Evolutionary conservation across 208 protist species (phyloP), one percentile per base, ranked within the genome.

Genomic region (Trypanosoma brucei): DNA sequence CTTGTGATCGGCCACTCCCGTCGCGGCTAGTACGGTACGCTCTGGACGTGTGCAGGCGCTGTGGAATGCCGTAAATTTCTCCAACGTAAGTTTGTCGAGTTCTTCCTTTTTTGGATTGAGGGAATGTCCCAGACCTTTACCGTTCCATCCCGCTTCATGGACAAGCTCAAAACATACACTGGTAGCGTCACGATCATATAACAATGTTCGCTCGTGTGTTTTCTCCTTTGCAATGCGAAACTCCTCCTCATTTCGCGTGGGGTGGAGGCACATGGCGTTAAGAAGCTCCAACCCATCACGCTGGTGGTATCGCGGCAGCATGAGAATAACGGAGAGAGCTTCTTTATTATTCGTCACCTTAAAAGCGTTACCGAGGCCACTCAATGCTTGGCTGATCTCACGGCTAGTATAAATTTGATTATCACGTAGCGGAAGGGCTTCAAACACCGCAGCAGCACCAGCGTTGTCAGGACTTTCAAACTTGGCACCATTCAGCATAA

Each of bases 331-430:
- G 0, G 70, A 75, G 70, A 92, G 85, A 6, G 84, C 83, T 69
- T 96, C 88, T n/a, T 84, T 79, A 62, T 94, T 91, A 70, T 96
- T 94, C 22, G 69, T 86, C 0, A 93, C 83, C 57, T 81, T 81
- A 61, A 88, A 92, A 9, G 85, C 82, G 62, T 92, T 92, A 38
- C 85, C 86, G 9, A 94, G 66, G 40, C 82, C 65, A 30, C 82
- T 81, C 0, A 95, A 59, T 13, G 79, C 73, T 55, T 89, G 68
- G 46, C 79, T 86, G 30, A 93, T 78, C 44, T 85, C 78, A 50
- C 70, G 53, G 31, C 62, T 72, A n/a, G 61, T 74, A 57, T 79
- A 78, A 33, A 83, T 63, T 48, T 74, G 62, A 65, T 88, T 92
- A 48, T 70, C 70, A 45, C 75, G 82, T 51, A 92, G 84, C 37